Conservation (phyloP, 2,329 filamentous ascomycete species). For the Diaporthe caulivora region DNA sequence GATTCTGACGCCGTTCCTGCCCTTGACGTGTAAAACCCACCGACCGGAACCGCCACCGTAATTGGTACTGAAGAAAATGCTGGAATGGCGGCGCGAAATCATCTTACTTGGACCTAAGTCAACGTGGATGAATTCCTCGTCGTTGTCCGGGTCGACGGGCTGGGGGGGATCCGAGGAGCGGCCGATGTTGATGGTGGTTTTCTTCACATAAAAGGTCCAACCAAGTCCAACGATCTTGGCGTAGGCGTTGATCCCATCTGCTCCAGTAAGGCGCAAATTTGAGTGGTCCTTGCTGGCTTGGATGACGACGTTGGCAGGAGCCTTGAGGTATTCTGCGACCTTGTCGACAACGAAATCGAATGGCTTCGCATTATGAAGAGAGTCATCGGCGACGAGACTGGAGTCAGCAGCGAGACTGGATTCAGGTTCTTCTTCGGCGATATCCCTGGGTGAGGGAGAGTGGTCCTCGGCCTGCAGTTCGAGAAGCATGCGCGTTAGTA, state of each 20-base stretch:
- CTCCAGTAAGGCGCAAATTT: constrained; percentile 72
- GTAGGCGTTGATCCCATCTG: constrained; percentile 77
- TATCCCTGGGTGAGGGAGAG: constrained; percentile 52
- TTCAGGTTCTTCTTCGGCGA: constrained; percentile 56
- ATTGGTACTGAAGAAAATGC: constrained; percentile 78
- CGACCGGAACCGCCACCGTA: constrained; percentile 73
- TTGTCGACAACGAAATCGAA: constrained; percentile 69
- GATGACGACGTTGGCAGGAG: constrained; percentile 59
- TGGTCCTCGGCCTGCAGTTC: constrained; percentile 31
- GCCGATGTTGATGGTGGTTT: constrained; percentile 81
- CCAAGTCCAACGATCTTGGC: constrained; percentile 85
- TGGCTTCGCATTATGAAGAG: constrained; percentile 56
- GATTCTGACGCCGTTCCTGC: constrained; percentile 90
- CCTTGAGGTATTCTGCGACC: constrained; percentile 64
- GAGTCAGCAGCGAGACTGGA: constrained; percentile 47
- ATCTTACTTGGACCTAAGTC: constrained; percentile 89
- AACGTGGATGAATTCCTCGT: constrained; percentile 77
- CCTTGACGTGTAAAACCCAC: constrained; percentile 90
- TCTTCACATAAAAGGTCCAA: constrained; percentile 88
- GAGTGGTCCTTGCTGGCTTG: constrained; percentile 73
- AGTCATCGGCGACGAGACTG: constrained; percentile 56
- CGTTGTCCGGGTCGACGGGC: constrained; percentile 58
- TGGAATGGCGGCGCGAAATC: constrained; percentile 81
- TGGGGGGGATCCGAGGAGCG: constrained; percentile 69
- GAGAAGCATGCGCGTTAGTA: constrained; percentile 27